Evolutionary conservation across 2,329 filamentous ascomycete species (phyloP), one percentile per base, ranked within the genome.

Genomic region (Cladosporium halotolerans): DNA sequence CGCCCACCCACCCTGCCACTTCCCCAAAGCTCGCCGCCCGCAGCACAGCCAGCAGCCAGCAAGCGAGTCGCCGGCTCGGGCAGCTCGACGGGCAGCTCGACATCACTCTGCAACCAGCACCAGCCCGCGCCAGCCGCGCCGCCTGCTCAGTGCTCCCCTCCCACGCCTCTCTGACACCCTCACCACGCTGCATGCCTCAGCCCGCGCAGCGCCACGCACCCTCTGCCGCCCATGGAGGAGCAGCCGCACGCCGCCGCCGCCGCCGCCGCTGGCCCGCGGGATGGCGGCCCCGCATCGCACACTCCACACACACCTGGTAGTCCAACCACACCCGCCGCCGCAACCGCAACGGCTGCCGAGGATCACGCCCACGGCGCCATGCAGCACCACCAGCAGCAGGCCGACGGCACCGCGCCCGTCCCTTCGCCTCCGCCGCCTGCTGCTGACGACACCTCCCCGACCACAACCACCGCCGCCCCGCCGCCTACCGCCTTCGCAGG

Each of bases 361-460:
- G 48, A 51, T 51, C 41, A 43, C 11, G 40, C 40, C 39, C 40
- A 42, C 14, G 48, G 48, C 39, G 40, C 36, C 40, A 51, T 51
- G 48, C 48, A 51, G 40, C 40, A 42, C 14, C 46, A 34, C 11
- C 23, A 51, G 31, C 40, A 51, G 48, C 48, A 51, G 14, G 40
- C 28, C 48, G 16, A 44, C 38, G 40, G 23, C 47, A 40, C 34
- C 34, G 47, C 42, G 47, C 19, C 39, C 14, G 28, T 7, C 38
- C 48, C 48, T 8, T 51, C 36, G 14, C 36, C 19, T 28, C 9
- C 42, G n/a, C 8, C 9, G 16, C 16, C 23, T 13, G 16, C 42
- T 32, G 16, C 42, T 44, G 28, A 14, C 18, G 16, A 10, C 16
- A 11, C 42, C 16, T 7, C 42, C 10, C 16, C 32, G 16, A 23